Base-by-base conservation (phyloP, 1,284 basidiomycete genomes). In the Boletus holoroseus region DNA sequence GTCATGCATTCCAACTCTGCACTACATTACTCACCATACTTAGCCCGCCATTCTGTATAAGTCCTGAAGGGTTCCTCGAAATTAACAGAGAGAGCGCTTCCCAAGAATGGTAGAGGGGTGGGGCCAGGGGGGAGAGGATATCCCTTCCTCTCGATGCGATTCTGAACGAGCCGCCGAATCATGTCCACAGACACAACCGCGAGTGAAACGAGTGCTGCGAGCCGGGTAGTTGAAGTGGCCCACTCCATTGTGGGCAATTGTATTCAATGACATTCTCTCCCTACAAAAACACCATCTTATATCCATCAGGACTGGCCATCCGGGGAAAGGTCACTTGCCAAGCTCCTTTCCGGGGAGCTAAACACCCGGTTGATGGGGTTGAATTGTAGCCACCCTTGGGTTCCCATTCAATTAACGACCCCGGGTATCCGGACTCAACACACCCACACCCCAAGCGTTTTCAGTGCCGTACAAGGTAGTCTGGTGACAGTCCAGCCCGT, bases 31-130 rank as follows among this genome's bases (percentile, higher is more conserved):
- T 41, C 20, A 63, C 61, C 61, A 28, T 65, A 65, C 24, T 41
- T 53, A 0, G 9, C 47, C 7, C 8, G 31, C 62, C 62, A 62
- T n/a, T 51, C 40, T 5, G 52, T 61, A 32, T 62, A 62, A 5
- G 53, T 61, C 13, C 3, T 50, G 18, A 47, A 60, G n/a, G 59
- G 55, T 15, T 58, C 53, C 3, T 41, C 27, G 1, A 15, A 22
- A 16, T 54, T 20, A 3, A 63, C 6, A 7, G 59, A 61, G 1
- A 62, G 39, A 1, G 9, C 26, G 9, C 26, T 61, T 16, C 61
- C 59, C 15, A 61, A 11, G 12, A 61, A 7, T 7, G 59, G 59
- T 18, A 61, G 24, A 5, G 50, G 34, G 15, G 44, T 51, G 15
- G 58, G 56, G 22, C 58, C 56, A 24, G 56, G 58, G 11, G 56